Evolutionary conservation across 495 filamentous ascomycete genomes (phyloP).

Genomic region (Neurospora sublineolata): DNA sequence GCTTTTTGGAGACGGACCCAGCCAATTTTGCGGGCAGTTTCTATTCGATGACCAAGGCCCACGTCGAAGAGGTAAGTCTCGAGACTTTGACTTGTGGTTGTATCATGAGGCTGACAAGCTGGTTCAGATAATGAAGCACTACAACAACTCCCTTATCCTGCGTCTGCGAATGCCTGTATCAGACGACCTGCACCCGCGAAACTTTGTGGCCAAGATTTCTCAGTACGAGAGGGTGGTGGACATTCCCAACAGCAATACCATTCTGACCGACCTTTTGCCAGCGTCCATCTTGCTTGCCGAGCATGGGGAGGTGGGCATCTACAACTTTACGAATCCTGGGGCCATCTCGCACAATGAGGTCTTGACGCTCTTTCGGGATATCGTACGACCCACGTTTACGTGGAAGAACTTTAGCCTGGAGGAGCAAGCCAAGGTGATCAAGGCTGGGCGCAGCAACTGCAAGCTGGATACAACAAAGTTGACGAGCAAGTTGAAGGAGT

Average conservation of each 20-base stretch:
- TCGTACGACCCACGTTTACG: conserved; percentile 46
- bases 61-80: conserved; percentile 47
- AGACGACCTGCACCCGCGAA: conserved; percentile 53
- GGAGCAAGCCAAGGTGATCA: conserved; percentile 56
- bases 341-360: conserved; percentile 60
- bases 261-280: conserved; percentile 51
- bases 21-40: conserved; percentile 55
- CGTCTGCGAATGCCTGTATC: conserved; percentile 59
- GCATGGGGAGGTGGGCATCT: conserved; percentile 48
- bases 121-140: conserved; percentile 45
- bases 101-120: neutral
- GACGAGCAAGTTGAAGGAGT: conserved; percentile 47
- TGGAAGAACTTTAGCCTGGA: conserved; percentile 59
- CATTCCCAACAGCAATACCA: conserved; percentile 57
- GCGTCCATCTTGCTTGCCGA: conserved; percentile 48
- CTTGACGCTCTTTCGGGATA: conserved; percentile 47
- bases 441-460: conserved; percentile 54
- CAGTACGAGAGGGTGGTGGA: conserved; percentile 53
- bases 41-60: conserved; percentile 54
- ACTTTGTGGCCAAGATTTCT: conserved; percentile 58
- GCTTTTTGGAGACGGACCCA: conserved; percentile 49
- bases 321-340: conserved; percentile 59
- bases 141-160: conserved; percentile 47
- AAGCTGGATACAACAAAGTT: conserved; percentile 51
- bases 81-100: neutral